Evolutionary conservation across 2,329 filamentous ascomycete genomes (phyloP).

Genomic region (Coleophoma cylindrospora): DNA sequence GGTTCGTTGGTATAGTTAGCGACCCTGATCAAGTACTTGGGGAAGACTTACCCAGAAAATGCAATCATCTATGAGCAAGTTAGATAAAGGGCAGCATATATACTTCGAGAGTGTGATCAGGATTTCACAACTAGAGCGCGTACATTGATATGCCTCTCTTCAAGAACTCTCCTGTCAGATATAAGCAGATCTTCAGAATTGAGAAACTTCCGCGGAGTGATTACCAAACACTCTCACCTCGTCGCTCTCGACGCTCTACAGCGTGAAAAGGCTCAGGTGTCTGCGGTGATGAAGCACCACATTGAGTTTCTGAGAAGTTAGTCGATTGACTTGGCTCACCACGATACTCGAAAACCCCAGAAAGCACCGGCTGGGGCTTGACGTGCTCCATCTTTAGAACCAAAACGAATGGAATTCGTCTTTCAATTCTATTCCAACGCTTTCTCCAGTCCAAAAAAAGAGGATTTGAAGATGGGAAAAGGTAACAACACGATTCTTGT

Average conservation of each 20-base stretch:
- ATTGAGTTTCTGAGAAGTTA: no score
- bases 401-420: no score
- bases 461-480: no score
- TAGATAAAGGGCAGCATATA: no score
- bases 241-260: slow-evolving; percentile 18
- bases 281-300: no score
- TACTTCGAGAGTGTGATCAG: no score
- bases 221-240: slow-evolving; percentile 23
- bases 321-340: neutral
- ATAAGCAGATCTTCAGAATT: slow-evolving; percentile 3
- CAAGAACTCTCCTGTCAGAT: slow-evolving; percentile 30
- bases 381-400: neutral
- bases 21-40: neutral
- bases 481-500: no score
- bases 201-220: neutral
- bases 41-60: slow-evolving; percentile 32
- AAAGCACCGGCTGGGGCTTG: neutral
- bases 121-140: slow-evolving; percentile 1
- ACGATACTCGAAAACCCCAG: neutral
- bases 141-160: slow-evolving; percentile 35
- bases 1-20: slow-evolving; percentile 20
- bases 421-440: no score
- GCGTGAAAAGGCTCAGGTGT: neutral
- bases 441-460: no score
- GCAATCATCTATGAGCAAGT: slow-evolving; percentile 32